Conservation (phyloP, 2,329 filamentous ascomycete species). For the Alternaria sp. region DNA sequence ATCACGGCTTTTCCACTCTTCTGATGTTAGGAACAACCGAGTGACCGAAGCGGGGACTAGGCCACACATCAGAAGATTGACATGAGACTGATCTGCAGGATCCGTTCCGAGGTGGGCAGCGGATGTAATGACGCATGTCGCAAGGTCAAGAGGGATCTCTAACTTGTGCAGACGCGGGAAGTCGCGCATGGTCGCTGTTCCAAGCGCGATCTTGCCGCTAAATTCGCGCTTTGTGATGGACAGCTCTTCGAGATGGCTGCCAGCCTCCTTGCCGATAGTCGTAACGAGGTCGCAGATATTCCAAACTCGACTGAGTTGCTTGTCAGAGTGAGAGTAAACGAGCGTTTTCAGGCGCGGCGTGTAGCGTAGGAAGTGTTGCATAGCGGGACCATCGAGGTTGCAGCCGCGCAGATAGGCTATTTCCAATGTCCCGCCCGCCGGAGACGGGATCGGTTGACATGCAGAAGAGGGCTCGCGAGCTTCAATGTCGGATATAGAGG, state of each 20-base stretch:
- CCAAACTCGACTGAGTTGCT: slow-evolving; percentile 8
- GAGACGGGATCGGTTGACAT: neutral
- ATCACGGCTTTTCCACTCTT: neutral
- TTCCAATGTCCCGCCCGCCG: neutral
- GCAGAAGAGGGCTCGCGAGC: neutral
- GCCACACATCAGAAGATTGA: slow-evolving; percentile 17
- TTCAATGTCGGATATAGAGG: neutral
- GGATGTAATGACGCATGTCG: neutral
- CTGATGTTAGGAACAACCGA: slow-evolving; percentile 17
- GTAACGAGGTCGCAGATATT: neutral
- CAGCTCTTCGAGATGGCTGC: slow-evolving; percentile 4
- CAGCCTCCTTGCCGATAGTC: neutral
- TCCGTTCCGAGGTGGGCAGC: neutral
- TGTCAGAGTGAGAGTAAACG: slow-evolving; percentile 17
- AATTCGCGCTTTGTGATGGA: slow-evolving; percentile 20
- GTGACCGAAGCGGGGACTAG: slow-evolving; percentile 21
- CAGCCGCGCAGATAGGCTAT: neutral
- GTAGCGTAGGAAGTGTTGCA: slow-evolving; percentile 20
- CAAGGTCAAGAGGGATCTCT: neutral
- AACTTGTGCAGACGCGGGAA: slow-evolving; percentile 13
- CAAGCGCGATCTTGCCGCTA: slow-evolving; percentile 17
- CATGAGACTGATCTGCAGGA: slow-evolving; percentile 13
- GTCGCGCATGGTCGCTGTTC: slow-evolving; percentile 14
- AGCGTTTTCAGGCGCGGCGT: slow-evolving; percentile 21
- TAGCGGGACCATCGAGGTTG: neutral